A percentile compares a stretch with the other conserved stretches of the same genome.
Evolutionary conservation across 1,139 yeast genomes (phyloP).

Genomic region (Nakaseomyces sp.): DNA sequence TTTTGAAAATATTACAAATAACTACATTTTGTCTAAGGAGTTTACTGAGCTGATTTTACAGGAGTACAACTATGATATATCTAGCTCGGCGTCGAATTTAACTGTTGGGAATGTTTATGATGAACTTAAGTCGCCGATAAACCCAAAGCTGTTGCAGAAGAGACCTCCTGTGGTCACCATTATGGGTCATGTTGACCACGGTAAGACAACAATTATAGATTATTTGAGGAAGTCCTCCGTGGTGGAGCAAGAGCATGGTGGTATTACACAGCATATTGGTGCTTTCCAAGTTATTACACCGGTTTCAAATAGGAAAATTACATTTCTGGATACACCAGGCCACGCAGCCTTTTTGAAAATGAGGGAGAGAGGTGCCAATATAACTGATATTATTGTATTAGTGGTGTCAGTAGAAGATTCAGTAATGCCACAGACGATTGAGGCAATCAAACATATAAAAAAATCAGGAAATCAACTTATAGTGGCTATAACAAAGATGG

Average conservation of each 20-base stretch:
- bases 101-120: conserved; percentile 45
- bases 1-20: conserved; percentile 64
- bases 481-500: conserved; percentile 90
- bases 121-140: conserved; percentile 34
- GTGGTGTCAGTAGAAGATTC: conserved; percentile 99
- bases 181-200: conserved; percentile 99
- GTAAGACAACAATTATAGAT: conserved; percentile 90
- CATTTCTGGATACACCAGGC: conserved; percentile 95
- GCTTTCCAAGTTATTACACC: conserved; percentile 86
- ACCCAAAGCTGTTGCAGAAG: conserved; percentile 42
- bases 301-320: conserved; percentile 61
- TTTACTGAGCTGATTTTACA: conserved; percentile 81
- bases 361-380: conserved; percentile 93
- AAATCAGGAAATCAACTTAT: conserved; percentile 69
- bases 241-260: conserved; percentile 84
- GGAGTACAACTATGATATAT: conserved; percentile 69
- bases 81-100: conserved; percentile 30
- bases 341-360: conserved; percentile 94
- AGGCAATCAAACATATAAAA: conserved; percentile 89
- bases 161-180: conserved; percentile 94
- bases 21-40: conserved; percentile 76
- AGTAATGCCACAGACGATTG: conserved; percentile 95
- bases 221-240: conserved; percentile 74
- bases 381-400: conserved; percentile 83
- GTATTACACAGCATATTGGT: conserved; percentile 96